Base-by-base conservation (phyloP, 163 green algal genomes). In the Chlamydomonas reinhardtii region DNA sequence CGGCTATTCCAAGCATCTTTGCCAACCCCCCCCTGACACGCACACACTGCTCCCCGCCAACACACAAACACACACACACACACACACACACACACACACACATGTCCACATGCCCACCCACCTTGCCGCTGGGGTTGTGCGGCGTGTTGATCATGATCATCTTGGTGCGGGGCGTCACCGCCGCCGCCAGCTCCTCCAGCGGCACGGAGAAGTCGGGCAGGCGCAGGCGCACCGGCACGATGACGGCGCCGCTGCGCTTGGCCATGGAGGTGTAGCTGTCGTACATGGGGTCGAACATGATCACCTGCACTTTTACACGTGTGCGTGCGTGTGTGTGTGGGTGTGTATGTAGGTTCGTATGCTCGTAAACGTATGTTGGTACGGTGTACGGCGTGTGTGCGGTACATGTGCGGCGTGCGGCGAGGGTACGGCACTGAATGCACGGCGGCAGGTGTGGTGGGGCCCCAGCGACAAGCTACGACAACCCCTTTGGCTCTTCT, bases 71-170 rank as follows among this genome's bases (percentile, higher is more conserved):
- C n/a, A n/a, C n/a, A n/a, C n/a, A n/a, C n/a, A n/a, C n/a, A n/a
- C n/a, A n/a, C n/a, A n/a, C n/a, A n/a, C n/a, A n/a, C n/a, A n/a
- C n/a, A n/a, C n/a, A n/a, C n/a, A n/a, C n/a, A n/a, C n/a, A n/a
- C n/a, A n/a, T n/a, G 48, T 14, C 9, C 48, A 2, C 48, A 17
- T 19, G 14, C 48, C 11, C 48, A 56, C 48, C 11, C 48, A 94
- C 92, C 90, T 95, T 95, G 74, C 93, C 94, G 27, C 88, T 96
- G 20, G 95, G 95, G 89, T 98, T 98, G 93, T 98, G 96, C 0
- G 96, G 96, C 4, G 90, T 96, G 91, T 98, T 98, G 66, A 98
- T 54, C 54, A 98, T 87, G 14, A 98, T 93, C 69, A 96, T 87
- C 52, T 91, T 91, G 65, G 85, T 92, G 4, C 24, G 65, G 3